These are phyloP conservation scores for Calonectria leucothoes DNA, from an alignment of 2,329 filamentous ascomycete species.

Conservation along the genomic window DNA sequence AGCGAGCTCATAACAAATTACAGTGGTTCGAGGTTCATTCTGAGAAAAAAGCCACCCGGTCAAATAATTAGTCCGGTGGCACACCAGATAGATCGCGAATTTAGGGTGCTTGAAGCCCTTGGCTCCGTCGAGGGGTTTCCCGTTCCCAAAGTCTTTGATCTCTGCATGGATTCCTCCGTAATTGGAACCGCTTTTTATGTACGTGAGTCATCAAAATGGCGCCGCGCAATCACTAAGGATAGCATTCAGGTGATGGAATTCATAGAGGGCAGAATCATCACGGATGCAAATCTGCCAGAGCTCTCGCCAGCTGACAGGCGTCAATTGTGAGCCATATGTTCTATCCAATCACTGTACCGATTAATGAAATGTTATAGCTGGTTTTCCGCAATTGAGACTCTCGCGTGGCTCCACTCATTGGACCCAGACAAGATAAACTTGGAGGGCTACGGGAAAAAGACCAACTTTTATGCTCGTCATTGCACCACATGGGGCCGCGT, in stretches of 20 bases:
- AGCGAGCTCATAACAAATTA: background rate
- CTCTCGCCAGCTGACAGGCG: constrained; percentile 9
- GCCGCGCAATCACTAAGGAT: no score
- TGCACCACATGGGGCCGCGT: constrained; percentile 15
- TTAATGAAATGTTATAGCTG: background rate
- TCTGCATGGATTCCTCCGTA: constrained; percentile 15
- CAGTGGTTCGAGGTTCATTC: constrained; percentile 13
- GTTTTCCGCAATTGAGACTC: constrained; percentile 15
- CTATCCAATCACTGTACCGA: background rate
- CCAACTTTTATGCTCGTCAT: constrained; percentile 17
- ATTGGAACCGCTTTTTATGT: constrained; percentile 27
- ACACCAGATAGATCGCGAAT: constrained; percentile 25
- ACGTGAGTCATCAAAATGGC: background rate
- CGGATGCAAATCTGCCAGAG: background rate
- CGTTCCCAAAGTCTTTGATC: constrained; percentile 21
- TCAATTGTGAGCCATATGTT: background rate
- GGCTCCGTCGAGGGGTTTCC: constrained; percentile 16
- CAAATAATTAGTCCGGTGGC: constrained; percentile 12
- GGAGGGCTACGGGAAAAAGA: constrained; percentile 8
- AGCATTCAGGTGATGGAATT: constrained; percentile 23
- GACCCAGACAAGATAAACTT: constrained; percentile 11
- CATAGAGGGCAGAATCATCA: constrained; percentile 20
- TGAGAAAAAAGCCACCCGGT: constrained; percentile 25
- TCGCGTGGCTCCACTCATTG: constrained; percentile 21
- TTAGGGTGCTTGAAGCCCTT: constrained; percentile 16